These are phyloP conservation scores for Francoa sonchifolia DNA, from an alignment of 441 rosid species.

Conservation along the genomic window DNA sequence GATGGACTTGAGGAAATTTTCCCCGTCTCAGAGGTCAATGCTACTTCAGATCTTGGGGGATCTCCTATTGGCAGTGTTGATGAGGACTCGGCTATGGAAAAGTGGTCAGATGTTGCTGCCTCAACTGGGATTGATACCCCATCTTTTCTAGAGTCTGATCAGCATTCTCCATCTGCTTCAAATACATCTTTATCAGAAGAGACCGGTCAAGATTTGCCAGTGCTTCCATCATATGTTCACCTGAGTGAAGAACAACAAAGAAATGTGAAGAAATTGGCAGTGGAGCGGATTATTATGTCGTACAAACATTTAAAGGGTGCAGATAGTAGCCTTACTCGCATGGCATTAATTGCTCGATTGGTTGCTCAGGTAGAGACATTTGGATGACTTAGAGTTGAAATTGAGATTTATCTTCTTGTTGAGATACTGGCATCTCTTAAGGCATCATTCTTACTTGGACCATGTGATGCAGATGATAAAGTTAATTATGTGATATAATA, in stretches of 20 bases:
- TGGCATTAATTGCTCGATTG: constrained; percentile 80
- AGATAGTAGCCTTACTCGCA: constrained; percentile 41
- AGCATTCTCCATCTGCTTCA: constrained; percentile 33
- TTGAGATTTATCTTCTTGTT: background rate
- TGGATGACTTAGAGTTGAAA: constrained; percentile 1
- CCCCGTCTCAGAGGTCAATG: constrained; percentile 28
- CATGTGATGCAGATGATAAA: background rate
- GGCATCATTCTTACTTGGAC: no score
- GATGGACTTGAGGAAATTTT: constrained; percentile 32
- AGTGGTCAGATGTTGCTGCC: constrained; percentile 33
- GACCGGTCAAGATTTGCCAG: constrained; percentile 50
- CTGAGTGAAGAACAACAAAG: constrained; percentile 51
- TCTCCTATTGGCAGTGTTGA: constrained; percentile 37
- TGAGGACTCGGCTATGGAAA: constrained; percentile 30
- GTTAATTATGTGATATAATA: no score
- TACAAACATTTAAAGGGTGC: constrained; percentile 45
- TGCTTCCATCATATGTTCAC: constrained; percentile 63
- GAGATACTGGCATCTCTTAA: background rate
- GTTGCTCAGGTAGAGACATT: constrained; percentile 60
- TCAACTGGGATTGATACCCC: constrained; percentile 26
- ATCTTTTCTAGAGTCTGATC: constrained; percentile 41
- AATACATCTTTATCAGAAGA: constrained; percentile 46
- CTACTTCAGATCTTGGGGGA: constrained; percentile 34
- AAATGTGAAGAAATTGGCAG: constrained; percentile 46
- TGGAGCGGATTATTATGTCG: constrained; percentile 68